phyloP scores from a whole-genome alignment of 257 asterid genomes.

The Forsythia suspensa region DNA sequence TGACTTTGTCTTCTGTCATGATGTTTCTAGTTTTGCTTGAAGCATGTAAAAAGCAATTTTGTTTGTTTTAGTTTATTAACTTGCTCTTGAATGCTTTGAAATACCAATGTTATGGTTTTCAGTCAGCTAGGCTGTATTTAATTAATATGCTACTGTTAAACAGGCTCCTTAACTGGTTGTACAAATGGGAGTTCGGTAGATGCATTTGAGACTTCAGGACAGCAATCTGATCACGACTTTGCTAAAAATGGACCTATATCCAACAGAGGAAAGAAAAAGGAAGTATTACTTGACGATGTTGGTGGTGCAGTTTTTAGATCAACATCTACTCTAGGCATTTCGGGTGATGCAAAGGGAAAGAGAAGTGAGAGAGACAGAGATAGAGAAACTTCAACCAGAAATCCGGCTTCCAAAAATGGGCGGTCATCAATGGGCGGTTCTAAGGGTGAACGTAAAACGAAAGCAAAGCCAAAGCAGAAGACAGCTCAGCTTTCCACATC shows the following conservation, averaged over 20 bases:
- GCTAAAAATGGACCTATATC: constrained; percentile 64
- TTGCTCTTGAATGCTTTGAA: background rate
- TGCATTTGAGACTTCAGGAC: constrained; percentile 38
- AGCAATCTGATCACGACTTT: constrained; percentile 44
- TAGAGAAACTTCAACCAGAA: constrained; percentile 29
- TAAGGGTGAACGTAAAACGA: constrained; percentile 83
- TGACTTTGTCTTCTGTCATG: background rate
- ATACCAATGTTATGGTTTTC: background rate
- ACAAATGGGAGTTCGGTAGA: constrained; percentile 38
- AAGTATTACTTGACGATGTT: constrained; percentile 74
- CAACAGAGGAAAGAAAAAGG: constrained; percentile 85
- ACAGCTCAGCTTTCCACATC: constrained; percentile 84
- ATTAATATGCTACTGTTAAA: constrained; percentile 3
- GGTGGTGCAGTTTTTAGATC: constrained; percentile 52
- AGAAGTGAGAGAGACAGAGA: constrained; percentile 84
- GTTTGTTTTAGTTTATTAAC: background rate
- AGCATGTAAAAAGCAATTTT: background rate
- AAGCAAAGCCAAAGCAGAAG: constrained; percentile 78
- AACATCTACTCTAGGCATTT: constrained; percentile 49
- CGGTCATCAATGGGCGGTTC: constrained; percentile 55
- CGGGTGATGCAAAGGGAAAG: constrained; percentile 82
- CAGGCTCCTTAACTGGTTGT: constrained; percentile 28
- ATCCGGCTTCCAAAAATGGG: constrained; percentile 37
- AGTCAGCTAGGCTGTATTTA: constrained; percentile 12
- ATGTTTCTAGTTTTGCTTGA: background rate